Evolutionary conservation across 2,329 filamentous ascomycete genomes (phyloP), one percentile per base, ranked within the genome.

Genomic region (Alternaria consortialis): DNA sequence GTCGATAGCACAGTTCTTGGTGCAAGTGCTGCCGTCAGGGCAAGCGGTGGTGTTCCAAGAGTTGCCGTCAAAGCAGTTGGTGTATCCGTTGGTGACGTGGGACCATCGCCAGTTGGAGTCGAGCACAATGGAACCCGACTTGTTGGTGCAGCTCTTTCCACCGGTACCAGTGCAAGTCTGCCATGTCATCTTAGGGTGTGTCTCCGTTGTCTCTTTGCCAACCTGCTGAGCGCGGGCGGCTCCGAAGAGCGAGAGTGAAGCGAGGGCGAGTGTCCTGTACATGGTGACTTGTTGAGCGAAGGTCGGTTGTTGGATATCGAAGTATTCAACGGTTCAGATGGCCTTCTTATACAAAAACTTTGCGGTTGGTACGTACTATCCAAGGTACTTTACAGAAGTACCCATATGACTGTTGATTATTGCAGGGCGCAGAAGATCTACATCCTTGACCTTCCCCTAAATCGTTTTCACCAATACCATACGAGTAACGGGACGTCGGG

Each of bases 61-160:
- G 72, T 83, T 83, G 59, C 79, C 81, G 17, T 73, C 79, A 74
- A 82, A 84, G 78, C 82, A 84, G 76, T 84, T 84, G 66, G 80
- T 82, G 65, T 79, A 82, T 42, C 80, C 81, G 53, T 66, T 71
- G 52, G 71, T 78, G 37, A 77, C 74, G 74, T 85, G 83, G 23
- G 81, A 61, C 83, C 83, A 84, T 63, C 83, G 80, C 83, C 83
- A 84, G 76, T 84, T 84, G 60, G 80, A 72, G 66, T 83, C 81
- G 34, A 83, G 71, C n/a, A 77, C 76, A 61, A 83, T 65, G 20
- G 75, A 72, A 36, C 73, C 77, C 29, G 66, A 53, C 66, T 80
- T 76, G 39, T 68, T 71, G 8, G 76, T 77, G 64, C 80, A 82
- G 71, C 74, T 77, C 53, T 48, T 76, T 56, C 76, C 75, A 15